phyloP scores from a whole-genome alignment of 768 basidiomycete species.

The Calocera cornea region DNA sequence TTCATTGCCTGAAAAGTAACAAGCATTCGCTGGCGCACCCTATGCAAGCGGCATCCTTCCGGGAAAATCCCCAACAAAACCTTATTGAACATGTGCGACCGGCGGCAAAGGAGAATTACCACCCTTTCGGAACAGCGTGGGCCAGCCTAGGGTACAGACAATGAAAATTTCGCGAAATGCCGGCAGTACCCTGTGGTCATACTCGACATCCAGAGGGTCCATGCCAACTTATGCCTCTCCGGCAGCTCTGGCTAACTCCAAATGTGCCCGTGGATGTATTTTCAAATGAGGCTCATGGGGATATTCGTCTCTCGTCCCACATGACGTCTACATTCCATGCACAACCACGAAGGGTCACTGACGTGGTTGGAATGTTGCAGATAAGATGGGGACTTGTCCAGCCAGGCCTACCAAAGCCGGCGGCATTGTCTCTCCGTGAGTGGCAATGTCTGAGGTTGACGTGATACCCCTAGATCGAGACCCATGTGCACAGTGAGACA shows the following conservation, averaged over 20 bases:
- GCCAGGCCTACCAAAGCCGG: background rate
- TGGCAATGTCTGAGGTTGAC: background rate
- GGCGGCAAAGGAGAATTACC: background rate
- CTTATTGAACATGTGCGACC: background rate
- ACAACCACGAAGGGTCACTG: background rate
- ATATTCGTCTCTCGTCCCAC: no score
- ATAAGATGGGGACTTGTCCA: background rate
- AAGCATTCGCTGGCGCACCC: no score
- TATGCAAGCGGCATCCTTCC: background rate
- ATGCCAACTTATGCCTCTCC: no score
- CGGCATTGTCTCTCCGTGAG: background rate
- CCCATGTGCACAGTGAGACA: background rate
- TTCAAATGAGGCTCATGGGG: no score
- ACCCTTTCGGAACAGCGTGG: background rate
- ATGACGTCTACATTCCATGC: background rate
- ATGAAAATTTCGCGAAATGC: background rate
- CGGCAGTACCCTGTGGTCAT: no score
- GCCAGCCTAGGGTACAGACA: background rate
- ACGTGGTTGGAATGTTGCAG: conserved; percentile 1
- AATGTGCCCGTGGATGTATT: no score
- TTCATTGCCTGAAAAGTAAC: no score
- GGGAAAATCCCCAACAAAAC: background rate
- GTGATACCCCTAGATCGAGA: background rate
- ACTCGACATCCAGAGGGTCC: no score
- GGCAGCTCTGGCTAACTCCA: no score